Evolutionary conservation across 345 rosid species (phyloP).

Genomic region (Eucalyptus cloeziana): DNA sequence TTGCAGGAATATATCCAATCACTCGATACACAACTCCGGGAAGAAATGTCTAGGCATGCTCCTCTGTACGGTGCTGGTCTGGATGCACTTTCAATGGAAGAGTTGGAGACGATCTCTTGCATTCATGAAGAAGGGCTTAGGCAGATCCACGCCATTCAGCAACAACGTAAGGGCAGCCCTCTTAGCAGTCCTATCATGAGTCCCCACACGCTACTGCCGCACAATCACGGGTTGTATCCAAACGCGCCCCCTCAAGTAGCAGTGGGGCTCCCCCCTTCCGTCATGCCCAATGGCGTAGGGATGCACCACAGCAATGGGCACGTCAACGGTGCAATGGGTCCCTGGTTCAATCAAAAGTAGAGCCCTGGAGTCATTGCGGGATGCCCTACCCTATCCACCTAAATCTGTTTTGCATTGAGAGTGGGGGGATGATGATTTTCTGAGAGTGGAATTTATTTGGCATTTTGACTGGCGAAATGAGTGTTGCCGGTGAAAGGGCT

Average conservation of each 20-base stretch:
- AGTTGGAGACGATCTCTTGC: slow-evolving; percentile 72
- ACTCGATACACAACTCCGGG: slow-evolving; percentile 65
- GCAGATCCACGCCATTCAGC: slow-evolving; percentile 74
- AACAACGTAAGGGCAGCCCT: slow-evolving; percentile 69
- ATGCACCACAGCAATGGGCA: slow-evolving; percentile 72
- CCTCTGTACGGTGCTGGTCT: slow-evolving; percentile 93
- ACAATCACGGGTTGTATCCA: slow-evolving; percentile 59
- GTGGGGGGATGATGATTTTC: neutral
- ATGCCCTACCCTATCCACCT: neutral
- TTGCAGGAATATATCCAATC: slow-evolving; percentile 83
- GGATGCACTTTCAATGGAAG: slow-evolving; percentile 85
- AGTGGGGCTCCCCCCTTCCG: slow-evolving; percentile 54
- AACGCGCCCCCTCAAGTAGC: slow-evolving; percentile 65
- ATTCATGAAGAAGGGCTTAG: slow-evolving; percentile 96
- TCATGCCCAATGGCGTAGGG: slow-evolving; percentile 66
- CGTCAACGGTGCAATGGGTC: slow-evolving; percentile 59
- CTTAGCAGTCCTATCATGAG: slow-evolving; percentile 63
- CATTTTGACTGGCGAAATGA: slow-evolving; percentile 24
- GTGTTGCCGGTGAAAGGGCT: neutral
- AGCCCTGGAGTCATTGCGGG: neutral
- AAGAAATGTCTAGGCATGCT: slow-evolving; percentile 86
- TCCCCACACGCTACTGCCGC: slow-evolving; percentile 48
- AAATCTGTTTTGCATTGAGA: slow-evolving; percentile 4
- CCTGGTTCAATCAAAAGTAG: slow-evolving; percentile 76
- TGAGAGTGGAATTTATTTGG: neutral